Conservation (phyloP, 2,329 filamentous ascomycete species). For the Aureobasidium pullulans region DNA sequence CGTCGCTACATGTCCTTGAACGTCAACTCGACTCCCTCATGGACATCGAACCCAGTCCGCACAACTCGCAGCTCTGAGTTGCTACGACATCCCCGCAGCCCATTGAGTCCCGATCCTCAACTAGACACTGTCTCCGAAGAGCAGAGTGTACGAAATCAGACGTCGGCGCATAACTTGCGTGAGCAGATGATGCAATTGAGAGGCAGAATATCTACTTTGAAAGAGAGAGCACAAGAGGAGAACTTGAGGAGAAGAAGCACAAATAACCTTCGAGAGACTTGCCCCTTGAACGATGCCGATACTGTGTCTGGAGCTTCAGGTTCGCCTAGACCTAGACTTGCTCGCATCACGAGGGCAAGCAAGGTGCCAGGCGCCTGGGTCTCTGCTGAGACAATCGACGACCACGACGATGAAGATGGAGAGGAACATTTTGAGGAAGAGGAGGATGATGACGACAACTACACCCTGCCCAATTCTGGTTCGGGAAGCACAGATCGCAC, state of each 20-base stretch:
- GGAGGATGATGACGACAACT: neutral
- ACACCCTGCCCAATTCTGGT: neutral
- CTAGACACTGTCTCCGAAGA: conserved; percentile 38
- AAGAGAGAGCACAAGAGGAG: conserved; percentile 71
- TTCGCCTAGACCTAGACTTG: conserved; percentile 35
- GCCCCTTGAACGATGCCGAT: conserved; percentile 65
- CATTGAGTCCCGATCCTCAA: conserved; percentile 30
- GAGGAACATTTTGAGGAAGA: neutral
- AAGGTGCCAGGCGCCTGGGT: conserved; percentile 5
- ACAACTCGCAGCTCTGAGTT: conserved; percentile 31
- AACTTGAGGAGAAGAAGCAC: conserved; percentile 69
- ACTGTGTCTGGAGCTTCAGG: neutral
- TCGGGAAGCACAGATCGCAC: conserved; percentile 3
- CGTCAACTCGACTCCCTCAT: conserved; percentile 16
- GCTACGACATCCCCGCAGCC: conserved; percentile 24
- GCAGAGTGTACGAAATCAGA: neutral
- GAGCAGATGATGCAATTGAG: conserved; percentile 82
- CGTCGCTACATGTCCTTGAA: conserved; percentile 23
- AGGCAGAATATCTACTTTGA: conserved; percentile 73
- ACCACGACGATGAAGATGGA: neutral
- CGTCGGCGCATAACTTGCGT: conserved; percentile 57
- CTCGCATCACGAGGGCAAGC: neutral
- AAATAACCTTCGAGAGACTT: conserved; percentile 62
- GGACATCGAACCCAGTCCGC: conserved; percentile 21
- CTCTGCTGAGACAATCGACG: neutral